Evolutionary conservation across 495 filamentous ascomycete genomes (phyloP).

Genomic region (Niebla homalea): DNA sequence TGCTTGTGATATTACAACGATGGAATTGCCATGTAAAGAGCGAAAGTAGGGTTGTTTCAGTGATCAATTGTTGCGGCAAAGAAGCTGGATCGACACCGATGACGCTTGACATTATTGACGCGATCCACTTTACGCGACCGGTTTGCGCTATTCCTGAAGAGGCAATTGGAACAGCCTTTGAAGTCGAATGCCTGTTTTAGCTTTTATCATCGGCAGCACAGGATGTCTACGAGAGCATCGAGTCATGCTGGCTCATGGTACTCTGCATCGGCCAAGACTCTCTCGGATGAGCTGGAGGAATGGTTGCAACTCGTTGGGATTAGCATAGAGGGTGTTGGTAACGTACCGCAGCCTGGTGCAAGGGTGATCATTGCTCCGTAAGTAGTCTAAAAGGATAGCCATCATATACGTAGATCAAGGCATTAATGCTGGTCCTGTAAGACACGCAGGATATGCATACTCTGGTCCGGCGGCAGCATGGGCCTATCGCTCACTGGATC

Average conservation of each 20-base stretch:
- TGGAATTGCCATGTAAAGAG: no score
- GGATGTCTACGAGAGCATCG: slow-evolving; percentile 52
- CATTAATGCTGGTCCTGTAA: slow-evolving; percentile 23
- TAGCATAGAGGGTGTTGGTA: slow-evolving; percentile 39
- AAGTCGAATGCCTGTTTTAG: no score
- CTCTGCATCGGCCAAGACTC: slow-evolving; percentile 38
- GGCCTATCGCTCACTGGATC: slow-evolving; percentile 84
- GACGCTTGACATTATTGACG: background rate
- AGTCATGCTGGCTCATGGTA: slow-evolving; percentile 82
- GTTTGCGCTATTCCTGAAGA: background rate
- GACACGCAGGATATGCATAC: slow-evolving; percentile 93
- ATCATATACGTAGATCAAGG: background rate
- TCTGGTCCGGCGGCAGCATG: slow-evolving; percentile 88
- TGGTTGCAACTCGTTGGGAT: slow-evolving; percentile 66
- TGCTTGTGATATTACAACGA: no score
- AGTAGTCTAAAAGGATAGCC: slow-evolving; percentile 26
- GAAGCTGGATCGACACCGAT: background rate
- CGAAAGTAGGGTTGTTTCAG: no score
- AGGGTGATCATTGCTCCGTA: slow-evolving; percentile 94
- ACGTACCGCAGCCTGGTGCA: slow-evolving; percentile 61
- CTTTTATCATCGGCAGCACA: background rate
- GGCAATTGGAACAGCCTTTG: background rate
- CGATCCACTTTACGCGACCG: no score
- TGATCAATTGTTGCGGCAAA: background rate
- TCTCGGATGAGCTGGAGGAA: slow-evolving; percentile 60